A percentile compares a stretch with the other conserved stretches of the same genome.
Conservation (phyloP, 306 rosid genomes). For the Fragaria ananassa region DNA sequence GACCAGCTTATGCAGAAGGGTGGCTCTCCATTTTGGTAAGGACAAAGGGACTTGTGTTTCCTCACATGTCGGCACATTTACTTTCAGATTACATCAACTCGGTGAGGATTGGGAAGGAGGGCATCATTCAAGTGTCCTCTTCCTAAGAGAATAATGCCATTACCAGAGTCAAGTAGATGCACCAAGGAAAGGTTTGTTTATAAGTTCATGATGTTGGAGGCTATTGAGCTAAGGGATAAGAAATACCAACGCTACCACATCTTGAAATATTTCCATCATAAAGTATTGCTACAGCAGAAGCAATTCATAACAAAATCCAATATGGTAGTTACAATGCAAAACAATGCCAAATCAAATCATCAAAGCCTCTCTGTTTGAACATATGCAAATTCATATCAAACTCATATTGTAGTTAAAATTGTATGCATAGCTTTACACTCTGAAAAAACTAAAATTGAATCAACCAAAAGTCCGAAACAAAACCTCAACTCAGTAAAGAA, state of each 20-base stretch:
- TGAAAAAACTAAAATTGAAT: not conserved
- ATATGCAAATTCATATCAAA: not conserved
- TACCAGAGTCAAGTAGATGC: not conserved
- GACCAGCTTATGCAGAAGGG: constrained; percentile 60
- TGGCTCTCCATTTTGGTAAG: constrained; percentile 51
- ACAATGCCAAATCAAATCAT: not conserved
- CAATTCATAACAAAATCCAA: not conserved
- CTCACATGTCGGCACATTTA: constrained; percentile 61
- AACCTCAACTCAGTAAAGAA: not conserved
- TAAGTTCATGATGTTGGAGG: not conserved
- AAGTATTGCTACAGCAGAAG: constrained; percentile 18
- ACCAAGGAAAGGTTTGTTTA: not conserved
- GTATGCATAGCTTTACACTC: not conserved
- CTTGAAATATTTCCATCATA: constrained; percentile 51
- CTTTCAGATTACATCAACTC: constrained; percentile 54
- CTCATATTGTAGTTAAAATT: not conserved
- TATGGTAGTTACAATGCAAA: not conserved
- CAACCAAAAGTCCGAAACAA: not conserved
- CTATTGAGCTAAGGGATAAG: not conserved
- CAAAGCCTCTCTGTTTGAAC: not conserved
- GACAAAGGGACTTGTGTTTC: constrained; percentile 50
- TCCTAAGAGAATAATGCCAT: not conserved
- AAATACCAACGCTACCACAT: not conserved
- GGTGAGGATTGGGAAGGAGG: constrained; percentile 50
- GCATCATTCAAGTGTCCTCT: constrained; percentile 16